A percentile compares a stretch with the other conserved stretches of the same genome.
phyloP scores from a whole-genome alignment of 345 rosid genomes.

The Populus nigra region DNA sequence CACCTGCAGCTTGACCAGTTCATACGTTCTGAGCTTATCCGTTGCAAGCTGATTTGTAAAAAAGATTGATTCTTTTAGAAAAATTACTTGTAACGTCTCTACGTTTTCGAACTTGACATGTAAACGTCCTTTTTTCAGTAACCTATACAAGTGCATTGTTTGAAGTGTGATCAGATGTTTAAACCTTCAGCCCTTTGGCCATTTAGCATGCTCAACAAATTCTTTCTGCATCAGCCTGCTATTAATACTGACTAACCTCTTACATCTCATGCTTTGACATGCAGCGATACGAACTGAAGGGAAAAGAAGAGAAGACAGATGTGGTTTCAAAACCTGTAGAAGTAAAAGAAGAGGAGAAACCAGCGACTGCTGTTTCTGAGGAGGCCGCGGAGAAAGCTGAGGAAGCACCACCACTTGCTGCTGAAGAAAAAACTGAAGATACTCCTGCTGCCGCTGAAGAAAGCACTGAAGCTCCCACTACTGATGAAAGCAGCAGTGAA shows the following conservation, averaged over 20 bases:
- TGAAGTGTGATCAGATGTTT: neutral
- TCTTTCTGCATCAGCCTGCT: neutral
- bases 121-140: too few relatives aligned
- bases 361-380: constrained; percentile 35
- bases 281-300: constrained; percentile 72
- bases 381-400: constrained; percentile 21
- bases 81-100: neutral
- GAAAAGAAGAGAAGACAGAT: constrained; percentile 55
- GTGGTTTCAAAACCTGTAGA: constrained; percentile 46
- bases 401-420: constrained; percentile 7
- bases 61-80: neutral
- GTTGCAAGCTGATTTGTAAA: neutral
- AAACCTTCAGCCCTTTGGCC: neutral
- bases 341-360: constrained; percentile 5
- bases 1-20: neutral
- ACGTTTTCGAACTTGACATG: neutral
- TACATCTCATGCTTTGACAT: constrained; percentile 9
- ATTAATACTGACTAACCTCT: constrained; percentile 6
- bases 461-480: constrained; percentile 9
- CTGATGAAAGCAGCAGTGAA: constrained; percentile 7
- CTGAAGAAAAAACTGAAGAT: constrained; percentile 14
- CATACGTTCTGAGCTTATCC: neutral
- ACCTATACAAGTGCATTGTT: neutral
- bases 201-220: neutral
- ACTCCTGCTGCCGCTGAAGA: constrained; percentile 41